These are phyloP conservation scores for Neoconidiobolus thromboides DNA, from an alignment of 371 early-diverging fungal genomes.

Conservation along the genomic window DNA sequence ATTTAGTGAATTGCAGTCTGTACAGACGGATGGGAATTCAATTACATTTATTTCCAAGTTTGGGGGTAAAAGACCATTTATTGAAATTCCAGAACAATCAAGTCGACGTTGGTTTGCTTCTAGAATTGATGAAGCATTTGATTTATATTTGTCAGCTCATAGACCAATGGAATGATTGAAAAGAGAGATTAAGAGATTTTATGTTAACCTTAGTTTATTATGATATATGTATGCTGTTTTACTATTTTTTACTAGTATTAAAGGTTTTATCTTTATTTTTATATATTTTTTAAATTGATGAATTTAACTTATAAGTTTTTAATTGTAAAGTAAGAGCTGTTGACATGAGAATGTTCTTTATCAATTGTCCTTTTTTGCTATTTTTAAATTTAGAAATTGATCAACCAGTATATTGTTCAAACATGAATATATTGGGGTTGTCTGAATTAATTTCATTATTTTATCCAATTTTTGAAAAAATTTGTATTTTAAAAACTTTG, in stretches of 20 bases:
- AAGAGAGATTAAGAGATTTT: not conserved
- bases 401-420: no score
- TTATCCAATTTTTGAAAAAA: no score
- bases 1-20: slow-evolving; percentile 1
- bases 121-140: slow-evolving; percentile 1
- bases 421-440: no score
- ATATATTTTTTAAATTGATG: no score
- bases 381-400: no score
- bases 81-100: not conserved
- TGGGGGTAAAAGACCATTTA: not conserved
- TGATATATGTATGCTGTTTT: not conserved
- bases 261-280: no score
- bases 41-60: not conserved
- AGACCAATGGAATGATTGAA: not conserved
- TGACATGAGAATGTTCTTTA: no score
- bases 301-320: no score
- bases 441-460: no score
- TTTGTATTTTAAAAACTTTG: no score
- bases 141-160: not conserved
- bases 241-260: not conserved
- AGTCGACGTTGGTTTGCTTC: slow-evolving; percentile 1
- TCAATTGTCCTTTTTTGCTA: no score
- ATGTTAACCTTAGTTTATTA: not conserved
- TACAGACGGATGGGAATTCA: not conserved
- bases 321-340: no score